A percentile compares a stretch with the other conserved stretches of the same genome.
Evolutionary conservation across 495 filamentous ascomycete species (phyloP).

Genomic region (Neurospora discreta): DNA sequence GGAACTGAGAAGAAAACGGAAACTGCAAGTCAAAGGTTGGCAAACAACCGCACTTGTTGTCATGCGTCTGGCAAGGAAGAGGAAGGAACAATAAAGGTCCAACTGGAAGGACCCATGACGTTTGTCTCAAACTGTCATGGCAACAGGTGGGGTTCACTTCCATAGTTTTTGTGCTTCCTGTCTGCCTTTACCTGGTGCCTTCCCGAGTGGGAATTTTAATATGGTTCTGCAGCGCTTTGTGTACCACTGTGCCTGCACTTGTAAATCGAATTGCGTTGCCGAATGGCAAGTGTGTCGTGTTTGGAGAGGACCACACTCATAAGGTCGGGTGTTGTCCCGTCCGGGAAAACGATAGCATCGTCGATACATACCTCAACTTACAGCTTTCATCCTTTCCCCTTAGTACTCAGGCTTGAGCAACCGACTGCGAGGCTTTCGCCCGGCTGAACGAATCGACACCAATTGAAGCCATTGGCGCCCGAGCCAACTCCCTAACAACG

Average conservation of each 20-base stretch:
- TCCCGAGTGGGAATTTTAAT: background rate
- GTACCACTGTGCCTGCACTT: background rate
- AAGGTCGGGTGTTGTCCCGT: background rate
- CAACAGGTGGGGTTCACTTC: background rate
- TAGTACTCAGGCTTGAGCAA: background rate
- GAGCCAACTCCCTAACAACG: constrained; percentile 8
- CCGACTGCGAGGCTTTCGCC: background rate
- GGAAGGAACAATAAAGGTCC: background rate
- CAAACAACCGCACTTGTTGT: background rate
- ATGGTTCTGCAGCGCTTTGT: background rate
- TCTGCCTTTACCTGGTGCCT: background rate
- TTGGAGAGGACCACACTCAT: background rate
- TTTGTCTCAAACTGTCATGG: background rate
- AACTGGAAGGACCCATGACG: background rate
- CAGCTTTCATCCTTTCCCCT: background rate
- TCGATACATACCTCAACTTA: background rate
- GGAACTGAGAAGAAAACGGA: background rate
- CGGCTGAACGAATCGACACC: constrained; percentile 8
- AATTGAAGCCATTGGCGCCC: constrained; percentile 16
- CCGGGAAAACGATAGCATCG: background rate
- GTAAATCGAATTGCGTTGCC: background rate
- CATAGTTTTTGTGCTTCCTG: background rate
- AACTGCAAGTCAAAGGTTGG: background rate
- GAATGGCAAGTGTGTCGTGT: background rate
- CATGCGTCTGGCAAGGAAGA: background rate